A percentile compares a stretch with the other conserved stretches of the same genome.
Evolutionary conservation across 306 rosid genomes (phyloP).

Genomic region (Chamaecrista fasciculata): DNA sequence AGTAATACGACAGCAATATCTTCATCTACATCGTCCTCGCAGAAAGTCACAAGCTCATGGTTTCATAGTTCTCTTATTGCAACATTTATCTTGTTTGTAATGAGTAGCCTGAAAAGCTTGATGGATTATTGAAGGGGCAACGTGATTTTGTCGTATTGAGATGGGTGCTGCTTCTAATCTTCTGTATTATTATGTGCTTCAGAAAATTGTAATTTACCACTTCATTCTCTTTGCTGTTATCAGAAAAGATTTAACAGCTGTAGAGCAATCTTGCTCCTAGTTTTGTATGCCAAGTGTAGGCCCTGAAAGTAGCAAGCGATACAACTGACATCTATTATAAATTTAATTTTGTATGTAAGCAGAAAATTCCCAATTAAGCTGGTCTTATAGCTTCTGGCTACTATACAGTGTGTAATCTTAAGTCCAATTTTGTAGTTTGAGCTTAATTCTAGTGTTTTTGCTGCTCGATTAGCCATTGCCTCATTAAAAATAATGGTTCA

Average conservation of each 20-base stretch:
- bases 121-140: conserved; percentile 29
- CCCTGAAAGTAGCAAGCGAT: conserved; percentile 13
- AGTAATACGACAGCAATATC: conserved; percentile 70
- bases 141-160: conserved; percentile 38
- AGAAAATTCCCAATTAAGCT: too few relatives aligned
- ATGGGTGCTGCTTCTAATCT: conserved; percentile 31
- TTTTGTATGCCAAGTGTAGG: conserved; percentile 43
- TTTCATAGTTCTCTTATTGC: conserved; percentile 39
- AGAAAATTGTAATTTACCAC: conserved; percentile 22
- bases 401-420: too few relatives aligned
- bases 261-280: conserved; percentile 22
- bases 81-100: conserved; percentile 25
- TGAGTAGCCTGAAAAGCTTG: conserved; percentile 35
- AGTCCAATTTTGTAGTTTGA: too few relatives aligned
- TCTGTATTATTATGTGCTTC: conserved; percentile 22
- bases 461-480: too few relatives aligned
- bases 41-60: conserved; percentile 33
- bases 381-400: too few relatives aligned
- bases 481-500: too few relatives aligned
- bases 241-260: conserved; percentile 19
- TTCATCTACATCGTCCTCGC: conserved; percentile 46
- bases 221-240: conserved; percentile 20
- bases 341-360: conserved; percentile 22
- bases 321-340: not conserved
- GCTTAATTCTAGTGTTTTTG: too few relatives aligned